A percentile compares a stretch with the other conserved stretches of the same genome.
Conservation (phyloP, 371 early-diverging fungal species). For the Mortierella sp. region DNA sequence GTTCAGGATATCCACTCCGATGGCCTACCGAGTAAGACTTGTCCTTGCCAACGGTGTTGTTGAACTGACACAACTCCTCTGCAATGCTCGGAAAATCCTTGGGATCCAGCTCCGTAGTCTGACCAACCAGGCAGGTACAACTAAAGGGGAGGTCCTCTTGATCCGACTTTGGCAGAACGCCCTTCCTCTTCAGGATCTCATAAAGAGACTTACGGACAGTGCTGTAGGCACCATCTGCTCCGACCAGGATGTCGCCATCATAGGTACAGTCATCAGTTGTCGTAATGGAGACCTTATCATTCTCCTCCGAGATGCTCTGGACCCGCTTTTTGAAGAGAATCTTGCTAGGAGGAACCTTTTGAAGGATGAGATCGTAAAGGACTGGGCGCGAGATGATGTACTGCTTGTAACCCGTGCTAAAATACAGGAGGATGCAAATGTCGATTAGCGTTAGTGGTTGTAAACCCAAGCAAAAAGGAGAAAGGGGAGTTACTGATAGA, state of each 20-base stretch:
- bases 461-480: no score
- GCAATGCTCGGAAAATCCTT: not conserved
- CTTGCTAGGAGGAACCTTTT: not conserved
- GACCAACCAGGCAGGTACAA: slow-evolving; percentile 3
- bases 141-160: not conserved
- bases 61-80: no score
- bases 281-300: not conserved
- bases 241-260: slow-evolving; percentile 18
- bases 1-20: no score
- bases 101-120: not conserved
- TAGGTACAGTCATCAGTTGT: slow-evolving; percentile 1
- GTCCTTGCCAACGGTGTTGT: no score
- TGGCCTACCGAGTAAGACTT: no score
- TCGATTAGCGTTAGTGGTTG: no score
- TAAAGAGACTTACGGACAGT: slow-evolving; percentile 4
- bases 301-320: not conserved
- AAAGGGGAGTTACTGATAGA: no score
- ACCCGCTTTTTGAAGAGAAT: slow-evolving; percentile 9
- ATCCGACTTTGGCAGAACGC: slow-evolving; percentile 3
- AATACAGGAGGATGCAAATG: no score
- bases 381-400: no score
- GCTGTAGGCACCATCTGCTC: slow-evolving; percentile 23
- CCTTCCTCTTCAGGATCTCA: not conserved
- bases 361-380: no score
- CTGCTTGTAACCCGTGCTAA: no score